phyloP scores from a whole-genome alignment of 1,284 basidiomycete genomes.

The Pseudozyma tsukubaensis region DNA sequence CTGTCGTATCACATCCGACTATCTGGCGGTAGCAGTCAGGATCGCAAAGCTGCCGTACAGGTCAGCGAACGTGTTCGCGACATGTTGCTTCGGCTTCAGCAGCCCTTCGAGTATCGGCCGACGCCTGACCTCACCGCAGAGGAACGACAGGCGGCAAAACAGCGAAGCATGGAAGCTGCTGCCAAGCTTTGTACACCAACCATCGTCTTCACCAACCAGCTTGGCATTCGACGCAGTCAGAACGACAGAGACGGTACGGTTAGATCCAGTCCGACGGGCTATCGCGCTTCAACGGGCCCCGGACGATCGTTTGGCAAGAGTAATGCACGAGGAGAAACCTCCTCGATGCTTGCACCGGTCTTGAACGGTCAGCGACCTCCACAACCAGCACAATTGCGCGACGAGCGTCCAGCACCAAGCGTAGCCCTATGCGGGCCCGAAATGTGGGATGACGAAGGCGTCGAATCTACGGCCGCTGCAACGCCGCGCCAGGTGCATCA shows the following conservation, averaged over 20 bases:
- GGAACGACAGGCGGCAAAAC: conserved; percentile 7
- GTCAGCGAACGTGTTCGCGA: conserved; percentile 27
- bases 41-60: conserved; percentile 29
- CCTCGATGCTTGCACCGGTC: conserved; percentile 29
- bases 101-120: conserved; percentile 26
- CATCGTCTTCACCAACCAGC: conserved; percentile 44
- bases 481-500: conserved; percentile 15
- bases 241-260: conserved; percentile 15
- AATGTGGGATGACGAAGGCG: conserved; percentile 32
- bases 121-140: conserved; percentile 9
- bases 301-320: conserved; percentile 7
- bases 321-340: conserved; percentile 11
- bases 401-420: conserved; percentile 32
- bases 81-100: conserved; percentile 34
- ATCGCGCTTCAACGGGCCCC: not conserved
- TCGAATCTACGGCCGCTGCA: conserved; percentile 1
- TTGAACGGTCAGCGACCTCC: conserved; percentile 29
- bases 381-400: conserved; percentile 22
- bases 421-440: conserved; percentile 40
- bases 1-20: conserved; percentile 37
- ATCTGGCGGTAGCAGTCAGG: conserved; percentile 15
- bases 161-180: conserved; percentile 12
- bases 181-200: conserved; percentile 35
- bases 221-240: conserved; percentile 25
- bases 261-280: conserved; percentile 15